Evolutionary conservation across 192 early-diverging fungal genomes (phyloP), one percentile per base, ranked within the genome.

Genomic region (Umbelopsis sp.): DNA sequence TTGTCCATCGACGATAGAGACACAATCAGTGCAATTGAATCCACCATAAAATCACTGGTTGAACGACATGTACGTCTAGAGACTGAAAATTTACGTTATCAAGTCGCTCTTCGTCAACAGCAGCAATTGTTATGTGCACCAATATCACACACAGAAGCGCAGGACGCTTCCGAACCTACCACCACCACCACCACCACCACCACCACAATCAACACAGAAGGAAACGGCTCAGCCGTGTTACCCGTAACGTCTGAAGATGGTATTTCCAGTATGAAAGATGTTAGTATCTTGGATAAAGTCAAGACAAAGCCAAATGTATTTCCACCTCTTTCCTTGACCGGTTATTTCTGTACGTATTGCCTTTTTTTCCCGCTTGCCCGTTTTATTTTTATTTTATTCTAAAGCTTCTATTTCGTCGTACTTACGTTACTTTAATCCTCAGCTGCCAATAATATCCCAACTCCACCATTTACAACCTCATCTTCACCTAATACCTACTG

Each of bases 31-130:
- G 45, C 66, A 38, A 50, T 79, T 41, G 77, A 74, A 36, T 2
- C 51, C 36, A 66, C 67, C 31, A 31, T 75, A 10, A 74, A 75
- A 45, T 51, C 71, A 3, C 74, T 74, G 14, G 74, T 70, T 12
- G 73, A 75, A 17, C 73, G 74, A 31, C 74, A 75, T 71, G 31
- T 74, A 9, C 73, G 70, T n/a, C 21, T 75, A 17, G 77, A 75
- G 53, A 74, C 73, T 22, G 77, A 75, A 65, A 79, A 74, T 53
- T 49, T 75, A 26, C 70, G 73, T 25, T 74, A 72, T 66, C 73
- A 72, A 50, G 71, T 79, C 24, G 71, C 54, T 20, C 68, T 75
- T 21, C 71, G 68, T 29, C 74, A 74, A 32, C 77, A 74, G 31
- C 74, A 72, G 38, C 71, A 72, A 16, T 21, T 78, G 29, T 45